A percentile compares a stretch with the other conserved stretches of the same genome.
These are phyloP conservation scores for Ophiocordyceps sinensis DNA, from an alignment of 2,329 filamentous ascomycete genomes.

Conservation along the genomic window DNA sequence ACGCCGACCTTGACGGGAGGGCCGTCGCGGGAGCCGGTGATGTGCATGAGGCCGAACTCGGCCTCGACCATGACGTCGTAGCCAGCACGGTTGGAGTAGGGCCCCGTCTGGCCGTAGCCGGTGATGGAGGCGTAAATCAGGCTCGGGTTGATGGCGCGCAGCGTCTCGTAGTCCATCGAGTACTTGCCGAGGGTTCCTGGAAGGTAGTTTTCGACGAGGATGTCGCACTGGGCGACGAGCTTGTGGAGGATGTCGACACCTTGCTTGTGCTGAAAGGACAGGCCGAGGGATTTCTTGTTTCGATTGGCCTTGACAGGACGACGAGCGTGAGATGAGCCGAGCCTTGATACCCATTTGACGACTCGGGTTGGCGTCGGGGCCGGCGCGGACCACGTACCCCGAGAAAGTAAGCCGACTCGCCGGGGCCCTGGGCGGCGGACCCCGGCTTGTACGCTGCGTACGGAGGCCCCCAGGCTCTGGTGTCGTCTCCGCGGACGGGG, in stretches of 20 bases:
- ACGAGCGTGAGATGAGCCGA: background rate
- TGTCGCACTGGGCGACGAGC: slow-evolving; percentile 71
- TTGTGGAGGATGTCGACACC: slow-evolving; percentile 81
- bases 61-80: slow-evolving; percentile 99
- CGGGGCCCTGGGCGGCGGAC: slow-evolving; percentile 49
- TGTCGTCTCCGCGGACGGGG: slow-evolving; percentile 81
- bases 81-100: slow-evolving; percentile 72
- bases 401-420: slow-evolving; percentile 91
- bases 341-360: too few relatives aligned
- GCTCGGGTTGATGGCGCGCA: slow-evolving; percentile 67
- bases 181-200: slow-evolving; percentile 86
- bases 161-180: slow-evolving; percentile 69
- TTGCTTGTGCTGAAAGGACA: slow-evolving; percentile 76
- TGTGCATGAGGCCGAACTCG: slow-evolving; percentile 97
- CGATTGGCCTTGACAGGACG: slow-evolving; percentile 57
- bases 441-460: slow-evolving; percentile 64
- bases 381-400: slow-evolving; percentile 40
- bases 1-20: slow-evolving; percentile 95
- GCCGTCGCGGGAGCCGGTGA: slow-evolving; percentile 77
- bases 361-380: background rate
- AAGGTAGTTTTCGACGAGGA: slow-evolving; percentile 94
- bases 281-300: slow-evolving; percentile 87
- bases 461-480: slow-evolving; percentile 88
- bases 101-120: slow-evolving; percentile 90
- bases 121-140: slow-evolving; percentile 95